These are phyloP conservation scores for Neurospora sp. DNA, from an alignment of 495 filamentous ascomycete species.

Conservation along the genomic window DNA sequence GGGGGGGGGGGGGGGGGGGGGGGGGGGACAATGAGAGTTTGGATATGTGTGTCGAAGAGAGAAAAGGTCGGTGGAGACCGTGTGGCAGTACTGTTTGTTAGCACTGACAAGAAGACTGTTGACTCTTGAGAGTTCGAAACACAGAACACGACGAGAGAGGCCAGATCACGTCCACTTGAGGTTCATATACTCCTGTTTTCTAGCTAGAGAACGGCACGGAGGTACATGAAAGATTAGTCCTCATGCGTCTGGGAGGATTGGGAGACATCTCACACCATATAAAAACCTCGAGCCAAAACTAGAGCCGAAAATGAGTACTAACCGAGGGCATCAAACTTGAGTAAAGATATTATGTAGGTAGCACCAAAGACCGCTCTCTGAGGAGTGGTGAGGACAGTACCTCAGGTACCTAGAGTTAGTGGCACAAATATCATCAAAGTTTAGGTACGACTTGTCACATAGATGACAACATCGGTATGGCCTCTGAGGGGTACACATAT, in stretches of 20 bases:
- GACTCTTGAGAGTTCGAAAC: neutral
- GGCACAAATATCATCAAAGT: neutral
- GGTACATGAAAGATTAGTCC: neutral
- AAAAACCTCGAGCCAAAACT: neutral
- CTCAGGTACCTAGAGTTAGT: neutral
- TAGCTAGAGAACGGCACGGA: neutral
- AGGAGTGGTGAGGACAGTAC: neutral
- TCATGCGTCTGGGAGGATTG: neutral
- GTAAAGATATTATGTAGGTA: neutral
- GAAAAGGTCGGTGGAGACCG: neutral
- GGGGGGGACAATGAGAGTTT: neutral
- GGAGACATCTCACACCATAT: neutral
- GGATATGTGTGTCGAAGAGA: neutral
- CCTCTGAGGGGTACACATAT: neutral
- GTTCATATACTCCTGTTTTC: neutral
- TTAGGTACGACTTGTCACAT: neutral
- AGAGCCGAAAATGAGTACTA: neutral
- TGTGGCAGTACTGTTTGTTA: neutral
- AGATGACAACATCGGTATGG: neutral
- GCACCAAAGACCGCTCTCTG: neutral
- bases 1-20: neutral
- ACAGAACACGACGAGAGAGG: neutral
- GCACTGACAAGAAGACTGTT: neutral
- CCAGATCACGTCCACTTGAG: neutral
- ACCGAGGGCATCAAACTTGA: neutral